phyloP scores from a whole-genome alignment of 768 basidiomycete species.

The Kwoniella newhampshirensis region DNA sequence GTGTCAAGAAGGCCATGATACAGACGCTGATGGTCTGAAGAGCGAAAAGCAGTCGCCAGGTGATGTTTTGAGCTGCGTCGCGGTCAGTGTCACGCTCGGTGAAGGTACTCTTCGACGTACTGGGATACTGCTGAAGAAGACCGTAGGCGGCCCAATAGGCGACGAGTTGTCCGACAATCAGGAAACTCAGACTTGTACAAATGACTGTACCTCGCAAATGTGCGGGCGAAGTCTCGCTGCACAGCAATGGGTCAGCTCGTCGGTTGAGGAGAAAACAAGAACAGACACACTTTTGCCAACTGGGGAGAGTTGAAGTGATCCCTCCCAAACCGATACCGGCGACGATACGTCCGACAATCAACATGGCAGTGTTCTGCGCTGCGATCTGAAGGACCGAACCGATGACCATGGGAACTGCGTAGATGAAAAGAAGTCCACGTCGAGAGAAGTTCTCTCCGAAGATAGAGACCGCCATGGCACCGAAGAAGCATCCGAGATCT shows the following conservation, averaged over 20 bases:
- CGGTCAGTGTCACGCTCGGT: not conserved
- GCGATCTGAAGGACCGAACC: slow-evolving; percentile 6
- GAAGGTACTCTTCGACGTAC: not conserved
- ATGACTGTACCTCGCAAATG: slow-evolving; percentile 14
- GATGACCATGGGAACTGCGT: slow-evolving; percentile 1
- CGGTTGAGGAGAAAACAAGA: not conserved
- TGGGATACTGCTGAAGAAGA: slow-evolving; percentile 11
- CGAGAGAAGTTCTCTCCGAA: slow-evolving; percentile 10
- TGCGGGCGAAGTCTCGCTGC: slow-evolving; percentile 10
- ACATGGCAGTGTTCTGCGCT: not conserved
- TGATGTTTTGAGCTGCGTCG: slow-evolving; percentile 9
- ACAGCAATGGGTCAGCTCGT: not conserved
- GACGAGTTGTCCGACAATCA: slow-evolving; percentile 16
- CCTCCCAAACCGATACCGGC: slow-evolving; percentile 15
- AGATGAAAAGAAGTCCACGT: slow-evolving; percentile 8
- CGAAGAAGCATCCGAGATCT: slow-evolving; percentile 13
- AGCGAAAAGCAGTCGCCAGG: slow-evolving; percentile 22
- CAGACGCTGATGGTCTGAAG: slow-evolving; percentile 18
- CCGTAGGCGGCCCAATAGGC: slow-evolving; percentile 25
- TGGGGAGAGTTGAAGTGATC: slow-evolving; percentile 11
- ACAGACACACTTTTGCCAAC: slow-evolving; percentile 11
- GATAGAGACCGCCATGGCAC: slow-evolving; percentile 6
- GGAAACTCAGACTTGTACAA: slow-evolving; percentile 14
- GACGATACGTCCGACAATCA: slow-evolving; percentile 13
- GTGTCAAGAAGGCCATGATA: slow-evolving; percentile 18